Evolutionary conservation across 768 basidiomycete species (phyloP), one percentile per base, ranked within the genome.

Genomic region (Mrakia frigida): DNA sequence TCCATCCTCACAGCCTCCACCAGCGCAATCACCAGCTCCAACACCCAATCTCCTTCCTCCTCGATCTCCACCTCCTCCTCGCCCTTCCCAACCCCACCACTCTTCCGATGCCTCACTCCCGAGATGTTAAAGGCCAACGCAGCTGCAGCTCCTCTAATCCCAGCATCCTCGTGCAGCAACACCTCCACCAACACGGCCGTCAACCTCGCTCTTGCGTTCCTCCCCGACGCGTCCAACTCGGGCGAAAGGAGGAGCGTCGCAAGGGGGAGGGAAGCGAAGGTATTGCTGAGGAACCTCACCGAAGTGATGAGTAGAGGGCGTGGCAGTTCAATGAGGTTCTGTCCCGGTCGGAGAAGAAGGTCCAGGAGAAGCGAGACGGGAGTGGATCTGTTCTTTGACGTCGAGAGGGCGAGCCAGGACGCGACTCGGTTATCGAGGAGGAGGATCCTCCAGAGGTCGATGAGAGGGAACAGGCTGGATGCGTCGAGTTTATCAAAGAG

Each of bases 11-110:
- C 80, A 25, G 91, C 92, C 82, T 93, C 92, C 0, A 94, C 82
- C n/a, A 97, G 81, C 0, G 92, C 95, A 80, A 90, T 92, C 2
- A 90, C 85, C 43, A 96, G 83, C 84, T 97, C 95, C 0, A 91
- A 85, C 80, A 93, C 89, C 92, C 92, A 95, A 74, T 94, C 94
- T 28, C 87, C 92, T 73, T 89, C 88, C 71, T 88, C 89, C 21
- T 73, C 81, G 39, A 81, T 82, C 53, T 81, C 81, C 31, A 79
- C 80, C 28, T 74, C 80, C 21, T 46, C 33, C 37, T 7, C 35
- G 2, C 33, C 25, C 71, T 41, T 73, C 28, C 74, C 61, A 18
- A 31, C 41, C 16, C 63, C 37, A 11, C 52, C 74, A n/a, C 28
- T 14, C 43, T 41, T 41, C 77, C 85, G 87, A 85, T 94, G 92